These are phyloP conservation scores for Clonostachys rhizophaga DNA, from an alignment of 2,329 filamentous ascomycete species.

Conservation along the genomic window DNA sequence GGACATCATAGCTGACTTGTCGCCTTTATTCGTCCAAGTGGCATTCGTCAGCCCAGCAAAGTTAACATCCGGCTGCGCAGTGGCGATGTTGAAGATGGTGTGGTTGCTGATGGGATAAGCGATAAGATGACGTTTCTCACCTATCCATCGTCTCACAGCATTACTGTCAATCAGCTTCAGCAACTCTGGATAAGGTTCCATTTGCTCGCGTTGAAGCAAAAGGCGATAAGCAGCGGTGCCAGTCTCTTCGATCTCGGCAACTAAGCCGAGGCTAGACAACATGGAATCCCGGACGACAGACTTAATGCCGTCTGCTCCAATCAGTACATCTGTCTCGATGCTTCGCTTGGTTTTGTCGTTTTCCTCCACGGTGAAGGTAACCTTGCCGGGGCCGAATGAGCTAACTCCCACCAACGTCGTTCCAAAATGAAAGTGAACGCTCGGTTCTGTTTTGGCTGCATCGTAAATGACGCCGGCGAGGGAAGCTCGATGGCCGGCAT, in stretches of 20 bases:
- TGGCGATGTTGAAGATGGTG: constrained; percentile 60
- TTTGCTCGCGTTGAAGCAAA: constrained; percentile 65
- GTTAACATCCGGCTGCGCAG: constrained; percentile 56
- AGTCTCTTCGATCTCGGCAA: constrained; percentile 47
- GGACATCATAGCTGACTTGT: constrained; percentile 54
- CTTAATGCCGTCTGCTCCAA: constrained; percentile 54
- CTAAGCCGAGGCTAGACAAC: constrained; percentile 43
- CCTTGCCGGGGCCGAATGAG: constrained; percentile 55
- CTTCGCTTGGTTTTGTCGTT: constrained; percentile 50
- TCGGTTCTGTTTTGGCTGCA: constrained; percentile 59
- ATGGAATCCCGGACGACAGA: constrained; percentile 44
- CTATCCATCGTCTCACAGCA: constrained; percentile 70
- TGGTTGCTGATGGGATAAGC: constrained; percentile 70
- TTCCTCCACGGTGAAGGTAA: constrained; percentile 54
- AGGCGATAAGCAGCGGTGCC: constrained; percentile 77
- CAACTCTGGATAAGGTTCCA: constrained; percentile 64
- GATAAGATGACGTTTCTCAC: constrained; percentile 70
- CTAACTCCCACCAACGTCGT: constrained; percentile 49
- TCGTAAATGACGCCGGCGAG: constrained; percentile 66
- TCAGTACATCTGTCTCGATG: constrained; percentile 46
- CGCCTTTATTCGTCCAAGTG: constrained; percentile 60
- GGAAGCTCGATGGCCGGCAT: constrained; percentile 72
- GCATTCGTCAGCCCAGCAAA: constrained; percentile 51
- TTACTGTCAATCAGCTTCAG: constrained; percentile 61
- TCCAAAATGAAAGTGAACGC: constrained; percentile 66